Evolutionary conservation across 495 filamentous ascomycete species (phyloP), one percentile per base, ranked within the genome.

Genomic region (Xylaria cubensis): DNA sequence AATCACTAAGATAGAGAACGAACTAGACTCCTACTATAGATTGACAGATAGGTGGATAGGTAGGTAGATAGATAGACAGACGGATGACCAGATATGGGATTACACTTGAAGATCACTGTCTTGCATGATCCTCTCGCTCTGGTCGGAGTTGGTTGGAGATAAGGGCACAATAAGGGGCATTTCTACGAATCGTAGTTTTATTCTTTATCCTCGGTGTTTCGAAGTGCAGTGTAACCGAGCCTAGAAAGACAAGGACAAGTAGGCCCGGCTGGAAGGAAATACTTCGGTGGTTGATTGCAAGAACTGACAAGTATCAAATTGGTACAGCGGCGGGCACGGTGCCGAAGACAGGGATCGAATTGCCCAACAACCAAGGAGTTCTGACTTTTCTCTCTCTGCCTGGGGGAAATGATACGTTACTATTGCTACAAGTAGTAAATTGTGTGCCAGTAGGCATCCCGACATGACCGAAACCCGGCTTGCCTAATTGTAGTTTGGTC

Each of bases 301-400:
- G 34, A 36, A 29, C 26, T 29, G 26, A 29, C 39, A 42, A 39
- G 32, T 42, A 32, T 64, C 62, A 24, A 64, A 64, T 64, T 13
- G 21, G 62, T 64, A 8, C 62, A 41, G 24, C 62, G 62, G 62
- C 62, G 62, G 36, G 24, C 7, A 48, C 62, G 41, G 26, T 64
- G 62, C 62, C 62, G 62, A 64, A 24, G 12, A n/a, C 61, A 29
- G 55, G 39, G 39, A 42, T 42, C 10, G 39, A 29, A 42, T 42
- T 42, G 39, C 39, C 12, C 39, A 42, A 42, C 39, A 42, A 42
- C 39, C 39, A 42, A 42, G 39, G 12, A 42, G 1, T 42, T 29
- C 51, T 12, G 0, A 36, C 29, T 4, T 4, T 39, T 19, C 12
- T 42, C 39, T 19, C 5, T 36, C 26, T 19, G n/a, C 29, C 29